Base-by-base conservation (phyloP, 768 basidiomycete genomes). In the Albatrellus ellisii region DNA sequence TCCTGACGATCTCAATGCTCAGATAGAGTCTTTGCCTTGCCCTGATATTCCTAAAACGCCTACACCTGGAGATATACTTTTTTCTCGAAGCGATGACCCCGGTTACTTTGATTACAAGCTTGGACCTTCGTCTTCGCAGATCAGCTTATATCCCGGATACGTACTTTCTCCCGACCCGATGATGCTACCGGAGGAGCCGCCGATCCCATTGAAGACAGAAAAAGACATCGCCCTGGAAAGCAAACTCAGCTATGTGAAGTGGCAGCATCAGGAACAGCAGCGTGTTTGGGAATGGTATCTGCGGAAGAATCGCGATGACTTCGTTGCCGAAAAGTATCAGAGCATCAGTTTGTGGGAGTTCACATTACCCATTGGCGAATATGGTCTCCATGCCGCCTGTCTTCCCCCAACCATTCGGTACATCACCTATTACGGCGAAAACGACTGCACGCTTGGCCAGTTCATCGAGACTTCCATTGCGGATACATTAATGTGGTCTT, bases 221-320 rank as follows among this genome's bases (percentile, higher is more conserved):
- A 64, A 72, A 22, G 86, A 91, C 51, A 87, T 95, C 36, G 61
- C 69, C 9, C 62, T 78, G 27, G 81, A 91, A 54, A 88, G 86
- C 53, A 71, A 68, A 15, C 72, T 84, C 29, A 72, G 70, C 36
- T 65, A 76, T 27, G 62, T 85, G 28, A 78, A 82, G 56, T 80
- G 78, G 68, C 79, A 80, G 49, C 85, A 91, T 43, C 80, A 82
- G 50, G 89, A 94, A 51, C 83, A 88, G 48, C 73, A 83, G 27
- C 78, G 86, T 32, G 75, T 94, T 22, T 97, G 92, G 91, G 86
- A 90, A 53, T 95, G 90, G 91, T 94, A 94, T 55, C 64, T 86
- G 9, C 75, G 85, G 38, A 85, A 88, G 61, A 89, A 91, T 55
- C 56, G 64, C 10, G 86, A 90, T 53, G 83, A 87, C 54, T 81